These are phyloP conservation scores for Obba rivulosa DNA, from an alignment of 768 basidiomycete genomes.

Conservation along the genomic window DNA sequence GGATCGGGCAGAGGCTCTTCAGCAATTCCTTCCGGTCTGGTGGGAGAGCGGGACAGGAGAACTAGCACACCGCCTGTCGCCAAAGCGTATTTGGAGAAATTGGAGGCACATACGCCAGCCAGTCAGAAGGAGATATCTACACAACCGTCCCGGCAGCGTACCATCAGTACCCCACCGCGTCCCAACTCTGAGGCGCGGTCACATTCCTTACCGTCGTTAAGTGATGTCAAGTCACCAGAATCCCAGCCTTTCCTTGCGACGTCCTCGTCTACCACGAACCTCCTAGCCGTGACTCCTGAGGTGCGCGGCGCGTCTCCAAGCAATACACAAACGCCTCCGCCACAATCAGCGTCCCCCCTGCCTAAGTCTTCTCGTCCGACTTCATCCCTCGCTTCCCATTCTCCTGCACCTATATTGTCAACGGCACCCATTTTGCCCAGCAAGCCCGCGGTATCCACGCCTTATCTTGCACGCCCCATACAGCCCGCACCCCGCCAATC, in stretches of 20 bases:
- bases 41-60: constrained; percentile 19
- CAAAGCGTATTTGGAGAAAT: constrained; percentile 31
- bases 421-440: constrained; percentile 22
- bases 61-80: constrained; percentile 31
- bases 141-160: constrained; percentile 37
- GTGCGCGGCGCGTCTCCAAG: neutral
- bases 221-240: too few relatives aligned
- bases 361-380: constrained; percentile 5
- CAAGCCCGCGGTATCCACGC: constrained; percentile 14
- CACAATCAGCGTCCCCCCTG: constrained; percentile 8
- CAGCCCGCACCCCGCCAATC: constrained; percentile 45
- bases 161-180: constrained; percentile 41
- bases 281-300: neutral
- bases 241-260: neutral
- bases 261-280: neutral
- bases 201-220: neutral
- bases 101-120: constrained; percentile 30
- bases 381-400: constrained; percentile 12
- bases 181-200: constrained; percentile 2
- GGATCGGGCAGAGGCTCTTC: constrained; percentile 8
- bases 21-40: neutral
- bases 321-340: neutral
- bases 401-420: constrained; percentile 13
- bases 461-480: constrained; percentile 47
- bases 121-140: constrained; percentile 26